Evolutionary conservation across 208 protist species (phyloP), one percentile per base, ranked within the genome.

Genomic region (Leishmania tropica): DNA sequence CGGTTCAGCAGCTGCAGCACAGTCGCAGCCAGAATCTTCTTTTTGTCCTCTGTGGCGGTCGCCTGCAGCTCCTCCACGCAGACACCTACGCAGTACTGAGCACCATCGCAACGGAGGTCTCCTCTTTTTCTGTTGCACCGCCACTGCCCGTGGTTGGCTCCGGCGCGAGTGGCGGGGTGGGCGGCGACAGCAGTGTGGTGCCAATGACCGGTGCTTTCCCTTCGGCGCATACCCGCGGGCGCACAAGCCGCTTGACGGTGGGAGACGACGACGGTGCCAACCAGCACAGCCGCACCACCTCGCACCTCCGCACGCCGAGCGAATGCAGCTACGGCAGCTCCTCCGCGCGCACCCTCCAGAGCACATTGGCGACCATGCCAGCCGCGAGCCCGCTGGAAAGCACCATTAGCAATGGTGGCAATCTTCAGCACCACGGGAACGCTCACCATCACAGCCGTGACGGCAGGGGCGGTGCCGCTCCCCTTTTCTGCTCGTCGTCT

Each of bases 11-110:
- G 54, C 35, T 96, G 2, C 91, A 96, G 79, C 91, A 95, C 79
- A 93, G 93, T 76, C 88, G 90, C 11, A 90, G 83, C n/a, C 90
- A 94, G 37, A 85, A 78, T 31, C 71, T 95, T 17, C 74, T 95
- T 40, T 94, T 96, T 85, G 93, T 91, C 31, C 83, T 93, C 17
- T 92, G 87, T 77, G 90, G 87, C 40, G 83, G 83, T 4, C 74
- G 83, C 17, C 84, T 96, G 73, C 83, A 73, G 19, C 77, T 85
- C 0, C 78, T 85, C 28, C 77, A 85, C 7, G 83, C 83, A 6
- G 83, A 85, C 62, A 82, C 78, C 45, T 85, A 85, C 65, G 54
- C 78, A 1, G n/a, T 82, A 4, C 78, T 85, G 47, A 60, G 62
- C 78, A 85, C 62, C 56, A 79, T 85, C 42, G 83, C 78, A 21